Evolutionary conservation across 2,329 filamentous ascomycete species (phyloP).

Genomic region (Xylariomycetidae sp.): DNA sequence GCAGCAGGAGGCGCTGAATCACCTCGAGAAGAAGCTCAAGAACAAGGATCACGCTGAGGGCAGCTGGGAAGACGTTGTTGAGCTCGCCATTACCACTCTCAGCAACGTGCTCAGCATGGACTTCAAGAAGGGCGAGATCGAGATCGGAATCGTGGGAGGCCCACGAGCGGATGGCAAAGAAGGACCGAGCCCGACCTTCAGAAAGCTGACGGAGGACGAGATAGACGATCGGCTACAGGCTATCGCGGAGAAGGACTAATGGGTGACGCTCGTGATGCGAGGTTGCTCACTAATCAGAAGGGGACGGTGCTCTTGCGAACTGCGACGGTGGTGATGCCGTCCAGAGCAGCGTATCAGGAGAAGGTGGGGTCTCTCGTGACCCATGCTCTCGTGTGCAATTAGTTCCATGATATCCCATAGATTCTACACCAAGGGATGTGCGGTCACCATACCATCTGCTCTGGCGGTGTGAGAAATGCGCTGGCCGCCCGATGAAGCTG

Average conservation of each 20-base stretch:
- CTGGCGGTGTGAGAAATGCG: too few relatives aligned
- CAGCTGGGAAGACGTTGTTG: constrained; percentile 94
- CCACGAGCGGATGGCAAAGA: constrained; percentile 77
- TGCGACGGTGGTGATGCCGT: constrained; percentile 5
- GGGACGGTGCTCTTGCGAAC: too few relatives aligned
- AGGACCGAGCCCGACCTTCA: constrained; percentile 73
- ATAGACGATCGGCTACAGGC: constrained; percentile 97
- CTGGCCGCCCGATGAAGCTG: too few relatives aligned
- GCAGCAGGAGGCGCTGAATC: constrained; percentile 97
- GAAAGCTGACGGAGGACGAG: constrained; percentile 90
- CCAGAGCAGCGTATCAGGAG: constrained; percentile 9
- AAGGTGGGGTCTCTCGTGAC: constrained; percentile 11
- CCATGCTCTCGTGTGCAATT: constrained; percentile 15
- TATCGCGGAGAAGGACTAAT: constrained; percentile 96
- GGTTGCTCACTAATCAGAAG: too few relatives aligned
- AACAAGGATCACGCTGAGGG: constrained; percentile 95
- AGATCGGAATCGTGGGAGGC: constrained; percentile 94
- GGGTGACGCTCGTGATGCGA: constrained; percentile 17
- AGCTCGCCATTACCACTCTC: constrained; percentile 89
- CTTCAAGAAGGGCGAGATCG: constrained; percentile 98
- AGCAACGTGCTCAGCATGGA: constrained; percentile 97
- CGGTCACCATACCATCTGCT: too few relatives aligned
- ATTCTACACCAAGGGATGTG: constrained; percentile 10
- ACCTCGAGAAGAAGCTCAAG: constrained; percentile 99
- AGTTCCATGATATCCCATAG: constrained; percentile 16